Conservation (phyloP, 1,284 basidiomycete genomes). For the Rhodofomes roseus region DNA sequence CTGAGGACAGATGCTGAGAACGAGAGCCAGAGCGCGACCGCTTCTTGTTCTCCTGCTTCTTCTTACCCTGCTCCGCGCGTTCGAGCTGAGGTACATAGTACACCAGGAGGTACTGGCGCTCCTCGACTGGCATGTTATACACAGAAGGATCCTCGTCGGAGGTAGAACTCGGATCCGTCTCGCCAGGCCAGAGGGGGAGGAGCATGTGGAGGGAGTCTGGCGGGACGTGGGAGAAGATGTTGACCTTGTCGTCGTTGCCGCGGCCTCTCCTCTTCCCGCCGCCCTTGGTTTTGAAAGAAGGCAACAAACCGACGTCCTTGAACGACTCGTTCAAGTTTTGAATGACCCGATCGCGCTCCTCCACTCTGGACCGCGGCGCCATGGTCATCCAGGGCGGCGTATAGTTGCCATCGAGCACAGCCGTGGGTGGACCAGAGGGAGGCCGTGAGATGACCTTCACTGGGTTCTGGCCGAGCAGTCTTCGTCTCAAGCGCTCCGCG, state of each 20-base stretch:
- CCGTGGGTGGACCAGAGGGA: slow-evolving; percentile 15
- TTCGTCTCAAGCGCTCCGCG: slow-evolving; percentile 19
- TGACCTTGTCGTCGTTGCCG: slow-evolving; percentile 29
- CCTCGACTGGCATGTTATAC: slow-evolving; percentile 41
- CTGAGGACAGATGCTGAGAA: slow-evolving; percentile 27
- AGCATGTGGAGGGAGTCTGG: slow-evolving; percentile 74
- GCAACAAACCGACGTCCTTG: slow-evolving; percentile 73
- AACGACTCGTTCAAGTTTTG: slow-evolving; percentile 70
- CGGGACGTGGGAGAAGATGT: slow-evolving; percentile 59
- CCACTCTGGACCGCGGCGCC: slow-evolving; percentile 57
- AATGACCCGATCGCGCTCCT: slow-evolving; percentile 63
- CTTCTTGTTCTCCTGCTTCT: slow-evolving; percentile 33
- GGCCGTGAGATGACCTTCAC: slow-evolving; percentile 17
- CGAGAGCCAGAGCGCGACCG: slow-evolving; percentile 26
- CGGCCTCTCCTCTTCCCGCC: slow-evolving; percentile 29
- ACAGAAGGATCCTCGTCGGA: slow-evolving; percentile 30
- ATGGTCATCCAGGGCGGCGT: slow-evolving; percentile 67
- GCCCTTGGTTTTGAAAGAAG: slow-evolving; percentile 37
- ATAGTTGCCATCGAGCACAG: slow-evolving; percentile 25
- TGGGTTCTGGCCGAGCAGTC: slow-evolving; percentile 21
- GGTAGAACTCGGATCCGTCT: slow-evolving; percentile 47
- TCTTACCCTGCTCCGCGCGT: slow-evolving; percentile 20
- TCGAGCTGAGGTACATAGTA: slow-evolving; percentile 58
- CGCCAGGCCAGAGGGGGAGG: slow-evolving; percentile 77
- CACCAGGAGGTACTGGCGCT: slow-evolving; percentile 68